Evolutionary conservation across 768 basidiomycete genomes (phyloP).

Genomic region (Mycena vitilis): DNA sequence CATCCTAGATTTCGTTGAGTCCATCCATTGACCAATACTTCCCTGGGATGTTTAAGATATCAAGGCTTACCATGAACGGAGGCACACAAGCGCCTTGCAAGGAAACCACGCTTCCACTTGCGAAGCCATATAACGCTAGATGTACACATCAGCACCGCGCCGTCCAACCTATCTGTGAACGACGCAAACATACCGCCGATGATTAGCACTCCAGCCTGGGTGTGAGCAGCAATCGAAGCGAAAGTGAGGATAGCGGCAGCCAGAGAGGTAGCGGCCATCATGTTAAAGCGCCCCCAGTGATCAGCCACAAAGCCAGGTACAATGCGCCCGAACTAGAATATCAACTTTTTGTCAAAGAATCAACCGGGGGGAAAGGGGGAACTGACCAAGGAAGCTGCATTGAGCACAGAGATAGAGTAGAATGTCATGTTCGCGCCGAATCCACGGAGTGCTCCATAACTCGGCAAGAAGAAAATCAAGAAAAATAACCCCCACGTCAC

Average conservation of each 20-base stretch:
- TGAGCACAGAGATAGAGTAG: constrained; percentile 36
- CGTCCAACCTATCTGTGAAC: too few species aligned
- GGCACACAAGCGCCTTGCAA: constrained; percentile 37
- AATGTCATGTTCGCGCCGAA: constrained; percentile 37
- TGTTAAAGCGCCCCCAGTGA: constrained; percentile 36
- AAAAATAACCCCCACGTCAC: constrained; percentile 32
- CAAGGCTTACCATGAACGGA: constrained; percentile 29
- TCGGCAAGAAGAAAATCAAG: constrained; percentile 35
- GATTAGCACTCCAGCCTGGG: constrained; percentile 33
- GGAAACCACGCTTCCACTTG: constrained; percentile 33
- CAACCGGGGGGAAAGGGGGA: background rate
- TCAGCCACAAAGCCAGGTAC: constrained; percentile 34
- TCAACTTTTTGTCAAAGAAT: background rate
- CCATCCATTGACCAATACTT: background rate
- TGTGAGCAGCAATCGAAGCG: constrained; percentile 34
- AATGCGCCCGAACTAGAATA: constrained; percentile 16
- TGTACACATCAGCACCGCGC: too few species aligned
- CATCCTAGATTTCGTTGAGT: constrained; percentile 26
- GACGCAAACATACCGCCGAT: constrained; percentile 8
- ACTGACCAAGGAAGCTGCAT: constrained; percentile 37
- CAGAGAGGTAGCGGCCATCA: constrained; percentile 28
- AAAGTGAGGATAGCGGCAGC: constrained; percentile 29
- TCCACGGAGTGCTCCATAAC: constrained; percentile 35
- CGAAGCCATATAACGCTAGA: constrained; percentile 36
- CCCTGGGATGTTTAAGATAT: background rate